Base-by-base conservation (phyloP, 257 asterid genomes). In the Cordia subcordata region DNA sequence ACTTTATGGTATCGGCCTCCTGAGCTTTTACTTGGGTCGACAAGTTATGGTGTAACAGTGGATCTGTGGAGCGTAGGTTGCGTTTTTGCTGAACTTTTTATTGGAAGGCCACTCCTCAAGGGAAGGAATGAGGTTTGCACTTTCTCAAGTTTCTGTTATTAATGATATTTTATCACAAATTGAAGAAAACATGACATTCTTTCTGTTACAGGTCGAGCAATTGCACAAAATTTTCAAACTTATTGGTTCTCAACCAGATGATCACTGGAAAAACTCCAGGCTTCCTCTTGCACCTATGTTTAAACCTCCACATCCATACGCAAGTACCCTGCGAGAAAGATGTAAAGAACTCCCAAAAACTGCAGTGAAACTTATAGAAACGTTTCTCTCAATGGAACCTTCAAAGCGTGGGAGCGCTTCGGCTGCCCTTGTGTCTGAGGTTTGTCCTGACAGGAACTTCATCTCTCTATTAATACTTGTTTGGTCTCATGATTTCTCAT, bases 1-100 rank as follows among this genome's bases (percentile, higher is more conserved):
- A 93, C 99, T 4, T 62, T 93, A 56, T 93, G 99, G 99, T 93
- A 89, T 70, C 94, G 97, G 9, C 97, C 99, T 0, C 99, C 99
- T 13, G 99, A 93, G 60, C 97, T 93, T 57, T 80, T 93, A 27
- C 17, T 93, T 69, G 99, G 99, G 14, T 75, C 96, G 1, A 89
- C 96, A 9, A 69, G 65, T 60, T 93, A 93, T 27, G 90, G 88
- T n/a, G 79, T 72, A 46, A 83, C 85, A 0, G 87, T 93, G 45
- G 99, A 93, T 71, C 18, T 93, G 18, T 93, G 99, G 99, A 93
- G 99, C 59, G 84, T 76, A 1, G 99, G 99, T 19, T 93, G 99
- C 58, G 94, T 93, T 39, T 89, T 93, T 60, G 96, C 97, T 5
- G 99, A 93, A 56, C 85, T 93, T 38, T 89, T 89, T 49, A 53